Evolutionary conservation across 371 early-diverging fungal species (phyloP), one percentile per base, ranked within the genome.

Genomic region (Saksenaea vasiformis): DNA sequence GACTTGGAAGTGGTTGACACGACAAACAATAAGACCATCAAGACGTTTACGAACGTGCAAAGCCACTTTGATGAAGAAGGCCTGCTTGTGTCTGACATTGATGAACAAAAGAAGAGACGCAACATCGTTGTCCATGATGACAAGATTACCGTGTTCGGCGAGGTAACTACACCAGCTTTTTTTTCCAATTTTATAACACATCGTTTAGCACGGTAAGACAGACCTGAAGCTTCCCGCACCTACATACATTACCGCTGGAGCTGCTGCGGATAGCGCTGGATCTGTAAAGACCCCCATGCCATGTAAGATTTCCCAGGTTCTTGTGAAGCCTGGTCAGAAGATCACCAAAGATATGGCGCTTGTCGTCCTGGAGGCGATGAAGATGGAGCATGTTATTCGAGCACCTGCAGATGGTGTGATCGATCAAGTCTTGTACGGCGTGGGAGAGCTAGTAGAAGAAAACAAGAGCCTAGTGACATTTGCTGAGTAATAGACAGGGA

Each of bases 381-480:
- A 98, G 85, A 98, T 98, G 98, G 97, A 97, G 82, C 96, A 98
- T 66, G 87, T 93, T 53, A 91, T 98, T 67, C 91, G 90, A 74
- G 90, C 96, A 4, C 96, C 97, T 4, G 65, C 77, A 35, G 82
- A 85, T 24, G 98, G 95, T 34, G 83, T 80, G 4, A 77, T 97
- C 56, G 83, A 87, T 53, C 84, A 89, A 61, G 87, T 96, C 22
- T 60, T 86, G 65, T 94, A 90, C 76, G 83, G 73, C 37, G 91
- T 92, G 1, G 98, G 97, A 34, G 94, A 96, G 36, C 76, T 96
- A 63, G 98, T 96, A 24, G 91, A 83, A 2, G 95, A 96, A 70
- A 92, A 93, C 69, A 91, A 95, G 76, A 78, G 74, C 35, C 75
- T 96, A 58, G 86, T 97, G 15, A 83, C 84, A 2, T 94, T 97